A percentile compares a stretch with the other conserved stretches of the same genome.
phyloP scores from a whole-genome alignment of 2,329 filamentous ascomycete genomes.

The Arthrobotrys conoides region DNA sequence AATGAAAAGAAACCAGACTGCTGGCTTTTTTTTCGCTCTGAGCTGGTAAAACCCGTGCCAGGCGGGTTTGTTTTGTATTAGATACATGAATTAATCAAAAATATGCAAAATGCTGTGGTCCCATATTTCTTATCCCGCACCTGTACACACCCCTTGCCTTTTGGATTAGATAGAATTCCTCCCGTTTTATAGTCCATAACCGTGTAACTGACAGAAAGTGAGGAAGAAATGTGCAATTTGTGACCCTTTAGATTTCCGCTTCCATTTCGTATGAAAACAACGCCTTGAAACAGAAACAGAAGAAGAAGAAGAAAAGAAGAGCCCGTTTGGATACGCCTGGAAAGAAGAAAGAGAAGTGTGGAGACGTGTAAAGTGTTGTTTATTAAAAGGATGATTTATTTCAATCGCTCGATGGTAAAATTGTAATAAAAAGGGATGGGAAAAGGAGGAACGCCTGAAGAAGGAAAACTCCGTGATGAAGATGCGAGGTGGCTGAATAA shows the following conservation, averaged over 20 bases:
- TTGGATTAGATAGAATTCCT: slow-evolving; percentile 9
- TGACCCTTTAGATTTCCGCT: neutral
- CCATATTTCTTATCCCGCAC: neutral
- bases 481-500: slow-evolving; percentile 19
- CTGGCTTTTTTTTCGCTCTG: no score
- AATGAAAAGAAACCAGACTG: neutral
- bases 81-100: neutral
- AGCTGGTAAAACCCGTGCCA: no score
- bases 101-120: slow-evolving; percentile 22
- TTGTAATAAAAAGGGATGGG: neutral
- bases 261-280: slow-evolving; percentile 3
- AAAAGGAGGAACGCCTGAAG: slow-evolving; percentile 11
- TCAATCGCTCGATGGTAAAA: neutral
- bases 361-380: slow-evolving; percentile 20
- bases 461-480: slow-evolving; percentile 3
- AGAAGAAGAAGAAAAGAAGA: neutral
- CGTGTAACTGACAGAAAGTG: neutral
- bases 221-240: slow-evolving; percentile 12
- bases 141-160: neutral
- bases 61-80: neutral
- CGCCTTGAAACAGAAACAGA: neutral
- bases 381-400: slow-evolving; percentile 3
- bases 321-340: slow-evolving; percentile 15
- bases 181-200: slow-evolving; percentile 12
- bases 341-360: neutral